Evolutionary conservation across 805 yeast genomes (phyloP).

Genomic region (Candida quercuum): DNA sequence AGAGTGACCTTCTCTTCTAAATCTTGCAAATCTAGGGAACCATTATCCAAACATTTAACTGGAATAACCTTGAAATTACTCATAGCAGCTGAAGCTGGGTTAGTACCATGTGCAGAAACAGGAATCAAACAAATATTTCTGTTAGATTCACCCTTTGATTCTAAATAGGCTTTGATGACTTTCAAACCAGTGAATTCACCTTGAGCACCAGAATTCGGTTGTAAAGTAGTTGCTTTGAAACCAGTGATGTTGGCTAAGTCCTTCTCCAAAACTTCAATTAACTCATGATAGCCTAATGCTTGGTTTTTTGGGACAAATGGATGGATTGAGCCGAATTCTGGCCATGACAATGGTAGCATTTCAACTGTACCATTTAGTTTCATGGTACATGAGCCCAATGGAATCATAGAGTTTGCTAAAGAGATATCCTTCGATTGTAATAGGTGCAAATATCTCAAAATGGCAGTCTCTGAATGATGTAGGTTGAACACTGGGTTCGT

Average conservation of each 20-base stretch:
- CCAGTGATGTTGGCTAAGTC: slow-evolving; percentile 93
- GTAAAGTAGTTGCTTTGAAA: slow-evolving; percentile 81
- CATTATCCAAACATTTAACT: slow-evolving; percentile 79
- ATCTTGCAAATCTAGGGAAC: slow-evolving; percentile 81
- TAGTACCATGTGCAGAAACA: slow-evolving; percentile 96
- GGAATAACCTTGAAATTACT: slow-evolving; percentile 92
- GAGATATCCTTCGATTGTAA: slow-evolving; percentile 88
- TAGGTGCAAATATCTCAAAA: slow-evolving; percentile 83
- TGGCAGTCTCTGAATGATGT: slow-evolving; percentile 91
- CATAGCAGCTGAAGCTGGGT: slow-evolving; percentile 98
- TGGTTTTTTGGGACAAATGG: slow-evolving; percentile 91
- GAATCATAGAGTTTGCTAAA: slow-evolving; percentile 93
- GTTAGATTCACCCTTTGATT: slow-evolving; percentile 60
- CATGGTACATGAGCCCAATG: slow-evolving; percentile 98
- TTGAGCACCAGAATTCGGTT: slow-evolving; percentile 98
- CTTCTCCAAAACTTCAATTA: slow-evolving; percentile 69
- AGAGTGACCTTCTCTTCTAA: slow-evolving; percentile 65
- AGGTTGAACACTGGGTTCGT: slow-evolving; percentile 75
- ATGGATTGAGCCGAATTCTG: slow-evolving; percentile 82
- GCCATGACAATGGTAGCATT: slow-evolving; percentile 93
- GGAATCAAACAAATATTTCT: slow-evolving; percentile 92
- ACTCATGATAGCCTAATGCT: slow-evolving; percentile 78
- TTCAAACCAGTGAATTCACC: slow-evolving; percentile 96
- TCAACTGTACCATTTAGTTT: slow-evolving; percentile 92
- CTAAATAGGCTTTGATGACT: slow-evolving; percentile 74